phyloP scores from a whole-genome alignment of 2,329 filamentous ascomycete genomes.

The Epichloe sibirici region DNA sequence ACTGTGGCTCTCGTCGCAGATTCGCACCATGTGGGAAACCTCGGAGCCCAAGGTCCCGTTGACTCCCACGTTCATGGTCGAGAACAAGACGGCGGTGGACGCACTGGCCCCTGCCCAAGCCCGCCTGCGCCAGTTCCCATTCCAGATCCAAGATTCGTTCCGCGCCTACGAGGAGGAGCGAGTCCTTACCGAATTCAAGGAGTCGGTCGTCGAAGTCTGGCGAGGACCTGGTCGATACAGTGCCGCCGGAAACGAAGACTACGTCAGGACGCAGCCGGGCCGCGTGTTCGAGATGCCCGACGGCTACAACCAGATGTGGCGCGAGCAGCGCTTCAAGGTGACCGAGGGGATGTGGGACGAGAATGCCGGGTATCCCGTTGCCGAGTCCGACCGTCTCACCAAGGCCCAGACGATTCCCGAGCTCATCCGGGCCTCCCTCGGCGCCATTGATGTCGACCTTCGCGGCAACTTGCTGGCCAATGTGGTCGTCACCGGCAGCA shows the following conservation, averaged over 20 bases:
- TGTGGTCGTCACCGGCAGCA: constrained; percentile 84
- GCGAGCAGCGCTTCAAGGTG: constrained; percentile 72
- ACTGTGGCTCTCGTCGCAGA: constrained; percentile 79
- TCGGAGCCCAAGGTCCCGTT: constrained; percentile 60
- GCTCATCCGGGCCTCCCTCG: constrained; percentile 65
- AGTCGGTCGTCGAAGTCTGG: constrained; percentile 93
- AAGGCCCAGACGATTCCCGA: constrained; percentile 73
- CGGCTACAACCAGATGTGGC: constrained; percentile 91
- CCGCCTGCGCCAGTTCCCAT: constrained; percentile 56
- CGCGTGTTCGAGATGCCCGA: constrained; percentile 95
- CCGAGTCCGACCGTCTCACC: constrained; percentile 36
- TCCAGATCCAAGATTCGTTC: constrained; percentile 56
- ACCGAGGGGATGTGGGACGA: constrained; percentile 89
- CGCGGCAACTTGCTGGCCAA: constrained; percentile 74
- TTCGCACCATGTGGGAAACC: constrained; percentile 65
- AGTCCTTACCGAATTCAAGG: constrained; percentile 91
- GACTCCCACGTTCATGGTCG: constrained; percentile 76
- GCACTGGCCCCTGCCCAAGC: constrained; percentile 70
- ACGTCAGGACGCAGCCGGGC: constrained; percentile 58
- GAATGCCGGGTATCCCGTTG: constrained; percentile 50
- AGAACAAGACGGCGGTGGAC: constrained; percentile 80
- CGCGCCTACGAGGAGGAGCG: constrained; percentile 80
- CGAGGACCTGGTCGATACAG: constrained; percentile 60
- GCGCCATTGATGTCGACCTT: constrained; percentile 78
- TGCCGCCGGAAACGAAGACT: constrained; percentile 60